Base-by-base conservation (phyloP, 805 yeast genomes). In the Alloascoidea africana region DNA sequence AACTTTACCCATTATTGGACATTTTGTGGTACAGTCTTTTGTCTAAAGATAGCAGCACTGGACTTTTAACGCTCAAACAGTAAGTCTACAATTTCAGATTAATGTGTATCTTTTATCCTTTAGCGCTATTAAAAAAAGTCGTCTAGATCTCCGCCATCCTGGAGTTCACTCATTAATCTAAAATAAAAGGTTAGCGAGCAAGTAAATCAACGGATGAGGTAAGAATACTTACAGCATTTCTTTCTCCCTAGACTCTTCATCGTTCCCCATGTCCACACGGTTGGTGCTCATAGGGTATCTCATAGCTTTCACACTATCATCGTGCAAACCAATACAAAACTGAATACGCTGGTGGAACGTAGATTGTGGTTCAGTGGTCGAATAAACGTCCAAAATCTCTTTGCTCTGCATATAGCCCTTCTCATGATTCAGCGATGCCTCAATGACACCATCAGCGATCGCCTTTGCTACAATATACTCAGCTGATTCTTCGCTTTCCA, bases 401-500 rank as follows among this genome's bases (percentile, higher is more conserved):
- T 75, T 78, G 30, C 93, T 79, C 60, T 86, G 87, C 81, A 91
- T 87, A 55, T 64, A 87, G 2, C 96, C 96, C 44, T 73, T 67
- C 53, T 83, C 84, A 59, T 87, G 96, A 55, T 91, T 83, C 47
- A 91, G 81, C 39, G 75, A 72, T 3, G 98, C 97, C 52, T 91
- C 97, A 54, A 91, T 84, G 38, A 91, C 97, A 42, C 95, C 96
- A 55, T 91, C 99, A 51, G 95, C 76, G 41, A 91, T 89, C 17
- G 96, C 91, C 63, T 91, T 89, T 30, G 96, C 84, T 16, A 91
- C 95, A 56, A 91, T 86, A 56, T 89, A 91, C 62, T 91, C 99
- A 1, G 96, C 94, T 49, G 89, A 78, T 52, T 91, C 87, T 62
- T 91, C 99, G 36, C 87, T 77, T 51, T 89, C 98, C 44, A 91